phyloP scores from a whole-genome alignment of 2,329 filamentous ascomycete species.

The Blastomyces silverae region DNA sequence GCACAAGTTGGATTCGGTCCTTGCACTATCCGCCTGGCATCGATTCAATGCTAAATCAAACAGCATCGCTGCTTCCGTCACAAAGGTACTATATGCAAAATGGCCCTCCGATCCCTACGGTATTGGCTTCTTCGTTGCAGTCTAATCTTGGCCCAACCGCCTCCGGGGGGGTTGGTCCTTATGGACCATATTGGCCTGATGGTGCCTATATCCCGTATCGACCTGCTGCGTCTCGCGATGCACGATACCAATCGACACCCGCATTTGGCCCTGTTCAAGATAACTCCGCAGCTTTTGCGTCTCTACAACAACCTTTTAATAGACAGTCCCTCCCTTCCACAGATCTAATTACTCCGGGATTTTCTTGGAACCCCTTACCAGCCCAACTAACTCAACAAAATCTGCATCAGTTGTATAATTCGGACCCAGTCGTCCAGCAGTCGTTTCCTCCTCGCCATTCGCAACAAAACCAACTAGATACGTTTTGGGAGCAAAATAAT shows the following conservation, averaged over 20 bases:
- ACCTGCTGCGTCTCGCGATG: constrained; percentile 52
- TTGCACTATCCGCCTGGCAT: constrained; percentile 47
- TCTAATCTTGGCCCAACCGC: constrained; percentile 53
- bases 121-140: constrained; percentile 48
- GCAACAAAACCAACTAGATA: constrained; percentile 16
- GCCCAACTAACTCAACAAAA: constrained; percentile 19
- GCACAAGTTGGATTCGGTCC: constrained; percentile 39
- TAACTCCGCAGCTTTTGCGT: constrained; percentile 28
- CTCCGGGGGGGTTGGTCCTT: constrained; percentile 51
- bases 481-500: constrained; percentile 26
- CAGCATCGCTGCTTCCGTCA: constrained; percentile 39
- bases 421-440: constrained; percentile 31
- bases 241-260: constrained; percentile 30
- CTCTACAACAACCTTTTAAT: constrained; percentile 28
- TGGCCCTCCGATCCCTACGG: constrained; percentile 51
- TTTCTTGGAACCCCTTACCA: constrained; percentile 32
- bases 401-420: constrained; percentile 22
- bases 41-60: constrained; percentile 57
- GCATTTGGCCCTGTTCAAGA: constrained; percentile 25
- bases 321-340: constrained; percentile 26
- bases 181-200: constrained; percentile 59
- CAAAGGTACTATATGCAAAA: constrained; percentile 40
- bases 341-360: constrained; percentile 26
- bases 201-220: constrained; percentile 56
- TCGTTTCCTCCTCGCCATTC: constrained; percentile 31